Conservation (phyloP, 495 filamentous ascomycete genomes). For the Venustampulla echinocandica region DNA sequence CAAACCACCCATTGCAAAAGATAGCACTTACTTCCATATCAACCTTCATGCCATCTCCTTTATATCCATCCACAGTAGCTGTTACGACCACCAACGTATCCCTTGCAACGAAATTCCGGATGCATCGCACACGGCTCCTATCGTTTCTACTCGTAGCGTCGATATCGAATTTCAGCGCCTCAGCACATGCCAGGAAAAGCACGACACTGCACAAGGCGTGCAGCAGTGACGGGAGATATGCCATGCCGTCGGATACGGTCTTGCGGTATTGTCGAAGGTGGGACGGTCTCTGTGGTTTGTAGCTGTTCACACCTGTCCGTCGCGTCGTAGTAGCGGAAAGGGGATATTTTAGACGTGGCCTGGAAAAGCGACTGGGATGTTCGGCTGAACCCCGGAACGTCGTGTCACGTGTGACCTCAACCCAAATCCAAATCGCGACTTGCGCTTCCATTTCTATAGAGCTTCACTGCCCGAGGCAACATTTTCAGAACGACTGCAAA, state of each 20-base stretch:
- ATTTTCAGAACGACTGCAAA: background rate
- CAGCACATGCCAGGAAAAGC: conserved; percentile 35
- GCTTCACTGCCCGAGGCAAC: background rate
- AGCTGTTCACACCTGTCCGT: too few species aligned
- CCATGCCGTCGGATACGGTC: conserved; percentile 15
- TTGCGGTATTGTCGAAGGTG: too few species aligned
- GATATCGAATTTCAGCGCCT: conserved; percentile 91
- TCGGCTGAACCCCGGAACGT: background rate
- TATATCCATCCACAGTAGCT: conserved; percentile 70
- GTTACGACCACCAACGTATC: conserved; percentile 99
- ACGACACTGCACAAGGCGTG: conserved; percentile 18
- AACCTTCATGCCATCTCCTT: conserved; percentile 86
- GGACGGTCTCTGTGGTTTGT: too few species aligned
- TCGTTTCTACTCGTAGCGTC: conserved; percentile 54
- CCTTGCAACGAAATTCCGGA: conserved; percentile 89
- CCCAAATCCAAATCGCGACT: conserved; percentile 10
- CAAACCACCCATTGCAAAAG: background rate
- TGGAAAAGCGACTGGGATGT: too few species aligned
- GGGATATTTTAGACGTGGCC: conserved; percentile 19
- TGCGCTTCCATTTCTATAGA: background rate
- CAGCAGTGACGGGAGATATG: conserved; percentile 11
- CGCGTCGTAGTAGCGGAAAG: background rate
- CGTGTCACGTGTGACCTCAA: conserved; percentile 9
- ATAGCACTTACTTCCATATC: conserved; percentile 81
- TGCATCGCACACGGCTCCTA: conserved; percentile 71